Evolutionary conservation across 164 flowering plant genomes (phyloP), one percentile per base, ranked within the genome.

Genomic region (Tinospora cordifolia): DNA sequence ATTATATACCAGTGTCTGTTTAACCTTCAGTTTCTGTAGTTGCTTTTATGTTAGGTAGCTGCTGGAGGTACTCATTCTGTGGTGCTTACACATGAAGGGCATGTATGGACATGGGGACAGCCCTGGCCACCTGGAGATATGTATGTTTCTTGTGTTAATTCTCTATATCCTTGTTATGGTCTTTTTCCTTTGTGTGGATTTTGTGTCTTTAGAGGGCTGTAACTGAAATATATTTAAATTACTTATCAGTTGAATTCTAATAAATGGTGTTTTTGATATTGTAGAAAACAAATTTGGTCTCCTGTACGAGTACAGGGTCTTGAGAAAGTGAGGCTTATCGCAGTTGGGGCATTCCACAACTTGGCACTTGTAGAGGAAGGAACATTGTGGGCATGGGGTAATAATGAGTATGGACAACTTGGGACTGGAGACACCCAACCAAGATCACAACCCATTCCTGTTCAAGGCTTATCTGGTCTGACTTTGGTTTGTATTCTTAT

Each of bases 51-150:
- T 36, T 80, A 92, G 98, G 99, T 95, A 15, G 99, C 99, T 80
- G 99, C 99, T 69, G 99, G 99, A 47, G 99, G 99, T 64, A 95
- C 97, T 73, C 99, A 95, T 65, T 92, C 98, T 75, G 99, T 92
- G 57, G 97, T 92, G 69, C 99, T 95, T 70, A 95, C 98, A 71
- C 83, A 80, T 67, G 99, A 92, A 62, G 99, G 99, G 65, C 92
- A 90, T 75, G 98, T 95, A 44, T 95, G 99, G 99, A 91, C 93
- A 65, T 95, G 99, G 99, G 99, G 99, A 67, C 99, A 95, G 75
- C 99, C 99, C 69, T 95, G 99, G 98, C 99, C 99, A 65, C 99
- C 99, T 67, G 99, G 99, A 19, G 97, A 92, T 84, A 95, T 95
- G 99, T 95, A 84, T 63, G 59, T 60, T 21, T 70, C 44, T 62